Evolutionary conservation across 1,284 basidiomycete genomes (phyloP), one percentile per base, ranked within the genome.

Genomic region (Malassezia cuniculi): DNA sequence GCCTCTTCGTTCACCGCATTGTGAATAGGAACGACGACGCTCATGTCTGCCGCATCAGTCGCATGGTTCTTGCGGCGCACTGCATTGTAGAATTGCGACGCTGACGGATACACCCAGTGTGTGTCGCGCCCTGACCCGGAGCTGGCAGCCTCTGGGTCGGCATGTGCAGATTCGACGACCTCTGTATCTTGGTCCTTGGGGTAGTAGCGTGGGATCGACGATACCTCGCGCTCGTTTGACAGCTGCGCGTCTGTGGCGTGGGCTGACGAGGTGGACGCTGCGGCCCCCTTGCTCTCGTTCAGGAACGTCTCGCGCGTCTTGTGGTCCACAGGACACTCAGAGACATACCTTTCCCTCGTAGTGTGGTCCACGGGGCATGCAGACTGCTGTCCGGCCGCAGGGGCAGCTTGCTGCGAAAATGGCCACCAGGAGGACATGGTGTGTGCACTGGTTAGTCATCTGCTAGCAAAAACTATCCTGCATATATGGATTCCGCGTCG

Each of bases 1-100:
- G 89, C 85, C 46, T 82, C 79, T 70, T 97, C 93, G 64, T 99
- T 99, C 45, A 97, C 93, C 21, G 90, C 90, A 63, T 97, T 99
- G 70, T 99, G 90, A 42, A 99, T 97, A 6, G 90, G 90, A 6
- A 99, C 87, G 55, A 99, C 81, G 16, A 85, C 82, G 58, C 77
- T 78, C 89, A 97, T 95, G 70, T 95, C 90, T 15, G 74, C 65
- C 12, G 80, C 76, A 14, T 79, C 75, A 4, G 30, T 72, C 61
- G 55, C 44, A 32, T 61, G 93, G 78, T 60, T 51, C 71, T 97
- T 97, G 43, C 90, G 78, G 46, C 80, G 76, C 79, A 97, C 87
- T 6, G 93, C 93, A 16, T 81, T 75, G 70, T 83, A 97, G 74
- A 97, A 97, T 70, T 95, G 90, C 12, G 81, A 78, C 58, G 94